These are phyloP conservation scores for Asterophora parasitica DNA, from an alignment of 768 basidiomycete species.

Conservation along the genomic window DNA sequence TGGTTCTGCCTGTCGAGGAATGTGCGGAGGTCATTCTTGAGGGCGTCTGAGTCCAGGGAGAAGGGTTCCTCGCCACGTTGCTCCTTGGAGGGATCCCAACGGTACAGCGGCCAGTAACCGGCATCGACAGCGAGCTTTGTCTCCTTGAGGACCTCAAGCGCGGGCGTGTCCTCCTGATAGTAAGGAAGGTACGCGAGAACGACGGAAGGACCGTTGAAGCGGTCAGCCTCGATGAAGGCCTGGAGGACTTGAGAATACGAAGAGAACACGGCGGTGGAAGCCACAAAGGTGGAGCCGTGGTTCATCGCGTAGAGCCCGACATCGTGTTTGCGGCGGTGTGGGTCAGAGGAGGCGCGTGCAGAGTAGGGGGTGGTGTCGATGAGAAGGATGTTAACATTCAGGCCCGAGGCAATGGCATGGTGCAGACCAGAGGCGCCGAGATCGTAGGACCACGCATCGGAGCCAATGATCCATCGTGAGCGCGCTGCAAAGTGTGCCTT, in stretches of 20 bases:
- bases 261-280: conserved; percentile 92
- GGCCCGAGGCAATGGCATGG: conserved; percentile 85
- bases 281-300: conserved; percentile 94
- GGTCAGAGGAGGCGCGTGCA: conserved; percentile 61
- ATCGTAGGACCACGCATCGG: conserved; percentile 97
- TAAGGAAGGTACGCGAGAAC: conserved; percentile 95
- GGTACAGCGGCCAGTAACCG: conserved; percentile 97
- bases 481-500: conserved; percentile 58
- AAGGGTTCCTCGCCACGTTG: conserved; percentile 76
- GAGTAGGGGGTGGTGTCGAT: conserved; percentile 92
- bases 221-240: conserved; percentile 86
- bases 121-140: conserved; percentile 95
- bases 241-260: conserved; percentile 95
- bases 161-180: conserved; percentile 65
- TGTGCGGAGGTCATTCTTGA: conserved; percentile 89
- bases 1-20: conserved; percentile 98
- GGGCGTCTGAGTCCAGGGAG: conserved; percentile 84
- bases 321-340: conserved; percentile 85
- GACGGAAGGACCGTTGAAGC: conserved; percentile 84
- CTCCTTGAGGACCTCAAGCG: conserved; percentile 91
- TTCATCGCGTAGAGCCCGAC: conserved; percentile 98
- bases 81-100: conserved; percentile 93
- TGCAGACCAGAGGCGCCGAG: conserved; percentile 94
- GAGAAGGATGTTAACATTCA: conserved; percentile 93
- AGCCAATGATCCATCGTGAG: conserved; percentile 96